Evolutionary conservation across 2,329 filamentous ascomycete genomes (phyloP), one percentile per base, ranked within the genome.

Genomic region (Fulvia fulva): DNA sequence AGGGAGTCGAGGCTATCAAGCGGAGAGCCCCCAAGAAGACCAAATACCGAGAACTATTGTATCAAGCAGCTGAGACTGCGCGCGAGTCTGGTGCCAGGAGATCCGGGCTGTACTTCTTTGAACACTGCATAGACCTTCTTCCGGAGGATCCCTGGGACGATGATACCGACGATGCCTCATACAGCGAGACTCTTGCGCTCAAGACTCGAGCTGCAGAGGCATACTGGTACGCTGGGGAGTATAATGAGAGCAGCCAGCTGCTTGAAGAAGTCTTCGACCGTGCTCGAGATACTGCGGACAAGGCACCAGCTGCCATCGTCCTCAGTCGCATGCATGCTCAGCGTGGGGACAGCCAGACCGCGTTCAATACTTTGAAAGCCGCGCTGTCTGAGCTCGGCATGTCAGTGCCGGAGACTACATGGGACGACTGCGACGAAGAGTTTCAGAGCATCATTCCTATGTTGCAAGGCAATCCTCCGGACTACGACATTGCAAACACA

Each of bases 61-160:
- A 87, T 69, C 86, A 91, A 55, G 90, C 90, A 65, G 93, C 90
- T 1, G 86, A 88, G 60, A 83, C 83, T 5, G 89, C 92, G 1
- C 84, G 87, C 26, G 90, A 95, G 69, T 91, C 88, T 53, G 91
- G 92, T 16, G 91, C 92, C 1, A 82, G 90, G 56, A 85, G 87
- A 2, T 94, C 91, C 2, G 90, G 91, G 0, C 83, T 91, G 7
- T 90, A 88, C 71, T 96, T 91, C 69, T 96, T 91, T 72, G 83
- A 82, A 46, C 84, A 86, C 55, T 91, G 90, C 51, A 81, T 96
- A 47, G 80, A 81, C 9, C 80, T 97, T n/a, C 79, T 97, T 14
- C 91, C 96, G 70, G 79, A 87, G 6, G 77, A 89, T 54, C 86
- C 89, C 0, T 97, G 93, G 93, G 79, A 83, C 44, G 86, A 88